These are phyloP conservation scores for Boeremia exigua DNA, from an alignment of 2,329 filamentous ascomycete species.

Conservation along the genomic window DNA sequence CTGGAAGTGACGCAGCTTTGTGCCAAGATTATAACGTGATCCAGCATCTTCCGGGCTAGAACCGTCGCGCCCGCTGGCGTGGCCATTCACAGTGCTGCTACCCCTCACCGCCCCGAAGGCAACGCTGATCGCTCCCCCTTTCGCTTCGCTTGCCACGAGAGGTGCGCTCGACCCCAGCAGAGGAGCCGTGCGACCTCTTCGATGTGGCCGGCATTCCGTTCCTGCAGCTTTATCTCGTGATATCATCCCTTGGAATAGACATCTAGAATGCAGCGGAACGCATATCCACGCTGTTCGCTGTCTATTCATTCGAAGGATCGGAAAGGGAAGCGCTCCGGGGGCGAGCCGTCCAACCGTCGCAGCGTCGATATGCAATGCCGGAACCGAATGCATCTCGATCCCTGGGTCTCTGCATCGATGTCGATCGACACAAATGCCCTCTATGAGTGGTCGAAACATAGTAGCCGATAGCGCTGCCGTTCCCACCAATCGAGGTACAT, in stretches of 20 bases:
- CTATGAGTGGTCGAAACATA: conserved; percentile 2
- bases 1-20: conserved; percentile 38
- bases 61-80: not conserved
- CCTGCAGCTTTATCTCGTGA: conserved; percentile 15
- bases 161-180: conserved; percentile 12
- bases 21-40: conserved; percentile 42
- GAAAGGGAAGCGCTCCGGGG: not conserved
- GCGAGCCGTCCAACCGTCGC: conserved; percentile 1
- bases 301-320: not conserved
- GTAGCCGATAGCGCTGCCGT: conserved; percentile 1
- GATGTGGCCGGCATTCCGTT: conserved; percentile 16
- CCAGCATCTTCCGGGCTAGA: conserved; percentile 24
- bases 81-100: conserved; percentile 10
- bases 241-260: conserved; percentile 12
- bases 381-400: conserved; percentile 14
- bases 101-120: conserved; percentile 13
- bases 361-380: conserved; percentile 4
- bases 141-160: conserved; percentile 29
- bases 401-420: conserved; percentile 4
- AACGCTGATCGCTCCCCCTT: conserved; percentile 29
- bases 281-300: not conserved
- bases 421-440: conserved; percentile 15
- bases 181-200: conserved; percentile 10
- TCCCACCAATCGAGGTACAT: conserved; percentile 11
- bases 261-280: conserved; percentile 2